Evolutionary conservation across 768 basidiomycete species (phyloP).

Genomic region (Gymnopilus dilepis): DNA sequence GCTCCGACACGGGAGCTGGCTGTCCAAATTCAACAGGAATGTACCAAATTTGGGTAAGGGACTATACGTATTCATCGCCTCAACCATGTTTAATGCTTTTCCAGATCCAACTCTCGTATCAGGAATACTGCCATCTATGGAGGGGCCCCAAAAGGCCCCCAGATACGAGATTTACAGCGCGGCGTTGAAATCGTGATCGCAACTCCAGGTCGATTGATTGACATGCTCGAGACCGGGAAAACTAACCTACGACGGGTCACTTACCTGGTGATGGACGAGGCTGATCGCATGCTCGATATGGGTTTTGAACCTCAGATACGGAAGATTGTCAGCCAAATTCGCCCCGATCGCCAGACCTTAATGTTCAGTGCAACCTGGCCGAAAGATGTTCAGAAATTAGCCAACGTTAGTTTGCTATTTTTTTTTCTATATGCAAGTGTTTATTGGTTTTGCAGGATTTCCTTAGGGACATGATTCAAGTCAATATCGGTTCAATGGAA

Average conservation of each 20-base stretch:
- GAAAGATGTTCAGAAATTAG: constrained; percentile 98
- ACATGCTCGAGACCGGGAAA: constrained; percentile 97
- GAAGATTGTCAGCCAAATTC: constrained; percentile 96
- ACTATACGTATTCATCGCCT: not conserved
- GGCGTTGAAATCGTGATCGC: constrained; percentile 98
- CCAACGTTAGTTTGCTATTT: constrained; percentile 59
- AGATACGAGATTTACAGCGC: constrained; percentile 96
- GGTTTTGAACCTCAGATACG: constrained; percentile 99
- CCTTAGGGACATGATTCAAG: constrained; percentile 94
- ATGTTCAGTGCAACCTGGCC: constrained; percentile 99
- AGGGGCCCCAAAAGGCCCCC: constrained; percentile 97
- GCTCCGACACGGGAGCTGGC: constrained; percentile 98
- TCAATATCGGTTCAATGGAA: constrained; percentile 99
- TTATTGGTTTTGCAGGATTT: constrained; percentile 74
- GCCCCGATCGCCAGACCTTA: constrained; percentile 97
- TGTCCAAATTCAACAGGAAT: constrained; percentile 98
- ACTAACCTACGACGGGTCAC: constrained; percentile 96
- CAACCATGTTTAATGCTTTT: not conserved
- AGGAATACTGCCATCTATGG: constrained; percentile 99
- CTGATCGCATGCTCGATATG: constrained; percentile 99
- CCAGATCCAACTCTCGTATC: constrained; percentile 87
- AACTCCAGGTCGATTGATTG: constrained; percentile 99
- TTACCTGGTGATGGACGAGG: constrained; percentile 99
- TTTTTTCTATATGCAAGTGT: not conserved
- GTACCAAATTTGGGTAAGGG: constrained; percentile 92